phyloP scores from a whole-genome alignment of 2,329 filamentous ascomycete genomes.

The Phialophora tarda region DNA sequence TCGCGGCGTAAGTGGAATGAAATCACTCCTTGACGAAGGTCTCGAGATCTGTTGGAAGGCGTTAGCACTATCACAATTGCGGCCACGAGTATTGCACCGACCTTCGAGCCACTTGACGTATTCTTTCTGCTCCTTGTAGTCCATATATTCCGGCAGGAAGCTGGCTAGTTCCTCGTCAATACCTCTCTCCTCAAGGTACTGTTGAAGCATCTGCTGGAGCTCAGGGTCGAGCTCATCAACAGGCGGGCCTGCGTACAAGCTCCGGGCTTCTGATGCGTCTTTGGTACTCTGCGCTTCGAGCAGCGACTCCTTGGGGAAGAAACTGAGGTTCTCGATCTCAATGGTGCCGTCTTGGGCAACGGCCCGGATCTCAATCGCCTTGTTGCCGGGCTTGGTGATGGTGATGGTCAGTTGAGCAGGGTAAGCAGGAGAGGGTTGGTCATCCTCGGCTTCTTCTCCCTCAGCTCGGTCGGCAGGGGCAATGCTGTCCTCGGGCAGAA shows the following conservation, averaged over 20 bases:
- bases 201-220: conserved; percentile 87
- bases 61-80: conserved; percentile 19
- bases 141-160: conserved; percentile 95
- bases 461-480: conserved; percentile 63
- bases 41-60: conserved; percentile 69
- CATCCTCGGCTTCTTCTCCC: conserved; percentile 61
- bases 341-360: conserved; percentile 84
- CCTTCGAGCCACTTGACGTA: conserved; percentile 87
- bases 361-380: conserved; percentile 85
- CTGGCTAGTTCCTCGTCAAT: conserved; percentile 84
- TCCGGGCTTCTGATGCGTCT: conserved; percentile 61
- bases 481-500: conserved; percentile 62
- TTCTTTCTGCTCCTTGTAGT: conserved; percentile 98
- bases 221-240: conserved; percentile 96
- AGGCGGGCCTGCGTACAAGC: conserved; percentile 79
- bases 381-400: conserved; percentile 83
- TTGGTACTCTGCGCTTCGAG: conserved; percentile 78
- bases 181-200: conserved; percentile 92
- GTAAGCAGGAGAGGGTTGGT: conserved; percentile 64
- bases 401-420: conserved; percentile 84
- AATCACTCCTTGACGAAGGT: conserved; percentile 74
- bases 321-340: conserved; percentile 75
- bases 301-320: conserved; percentile 77
- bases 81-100: conserved; percentile 46
- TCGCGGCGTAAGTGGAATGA: not conserved